phyloP scores from a whole-genome alignment of 257 asterid species.

The Nicotiana tomentosiformis region DNA sequence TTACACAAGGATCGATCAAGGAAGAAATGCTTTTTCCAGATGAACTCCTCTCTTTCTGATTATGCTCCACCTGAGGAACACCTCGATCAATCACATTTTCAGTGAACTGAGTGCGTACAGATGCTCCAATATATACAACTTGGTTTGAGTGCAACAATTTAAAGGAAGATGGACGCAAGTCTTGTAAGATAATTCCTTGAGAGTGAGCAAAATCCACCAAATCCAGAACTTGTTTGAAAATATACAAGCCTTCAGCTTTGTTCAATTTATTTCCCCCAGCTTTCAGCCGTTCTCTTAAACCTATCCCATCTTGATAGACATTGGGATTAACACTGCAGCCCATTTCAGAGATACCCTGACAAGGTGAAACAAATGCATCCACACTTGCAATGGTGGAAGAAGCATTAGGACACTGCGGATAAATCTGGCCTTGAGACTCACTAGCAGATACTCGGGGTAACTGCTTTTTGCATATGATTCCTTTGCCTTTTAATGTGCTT shows the following conservation, averaged over 20 bases:
- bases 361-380: constrained; percentile 30
- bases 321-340: constrained; percentile 19
- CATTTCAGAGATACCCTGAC: constrained; percentile 35
- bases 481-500: constrained; percentile 73
- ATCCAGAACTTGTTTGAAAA: constrained; percentile 71
- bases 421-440: constrained; percentile 25
- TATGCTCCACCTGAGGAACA: constrained; percentile 22
- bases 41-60: constrained; percentile 42
- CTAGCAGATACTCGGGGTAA: constrained; percentile 32
- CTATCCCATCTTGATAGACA: constrained; percentile 37
- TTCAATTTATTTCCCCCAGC: constrained; percentile 42
- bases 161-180: constrained; percentile 75
- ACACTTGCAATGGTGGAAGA: constrained; percentile 23
- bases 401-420: constrained; percentile 26
- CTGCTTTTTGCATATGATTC: constrained; percentile 50
- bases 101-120: constrained; percentile 22
- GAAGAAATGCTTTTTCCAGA: constrained; percentile 26
- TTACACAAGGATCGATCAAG: constrained; percentile 29
- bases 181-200: constrained; percentile 57
- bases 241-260: constrained; percentile 54
- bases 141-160: constrained; percentile 49
- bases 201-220: constrained; percentile 70
- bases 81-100: constrained; percentile 34
- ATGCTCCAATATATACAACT: constrained; percentile 55
- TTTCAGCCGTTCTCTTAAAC: constrained; percentile 76